phyloP scores from a whole-genome alignment of 441 rosid species.

The Capsella rubella region DNA sequence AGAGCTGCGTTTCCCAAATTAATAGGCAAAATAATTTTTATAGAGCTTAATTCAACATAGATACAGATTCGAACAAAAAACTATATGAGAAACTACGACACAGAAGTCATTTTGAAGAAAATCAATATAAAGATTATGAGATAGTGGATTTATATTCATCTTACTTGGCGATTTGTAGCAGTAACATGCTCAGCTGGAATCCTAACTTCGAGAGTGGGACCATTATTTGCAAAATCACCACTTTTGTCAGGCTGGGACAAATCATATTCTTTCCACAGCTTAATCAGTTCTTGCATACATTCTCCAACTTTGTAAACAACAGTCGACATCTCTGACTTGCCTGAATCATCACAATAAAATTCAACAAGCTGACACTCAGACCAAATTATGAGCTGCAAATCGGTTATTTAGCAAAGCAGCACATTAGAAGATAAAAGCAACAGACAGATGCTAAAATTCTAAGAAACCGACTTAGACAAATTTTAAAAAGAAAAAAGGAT shows the following conservation, averaged over 20 bases:
- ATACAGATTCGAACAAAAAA: slow-evolving; percentile 14
- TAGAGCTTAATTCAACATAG: slow-evolving; percentile 1
- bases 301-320: slow-evolving; percentile 97
- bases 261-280: slow-evolving; percentile 91
- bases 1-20: slow-evolving; percentile 21
- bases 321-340: slow-evolving; percentile 81
- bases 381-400: slow-evolving; percentile 28
- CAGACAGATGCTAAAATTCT: slow-evolving; percentile 14
- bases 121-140: slow-evolving; percentile 4
- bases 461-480: slow-evolving; percentile 6
- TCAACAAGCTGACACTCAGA: slow-evolving; percentile 20
- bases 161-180: slow-evolving; percentile 99
- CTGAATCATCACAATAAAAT: slow-evolving; percentile 56
- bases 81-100: slow-evolving; percentile 22
- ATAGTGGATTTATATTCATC: slow-evolving; percentile 35
- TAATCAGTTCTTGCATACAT: slow-evolving; percentile 98
- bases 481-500: slow-evolving; percentile 4
- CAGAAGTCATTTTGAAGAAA: slow-evolving; percentile 14
- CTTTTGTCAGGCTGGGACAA: slow-evolving; percentile 73
- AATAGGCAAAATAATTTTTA: background rate
- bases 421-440: slow-evolving; percentile 31
- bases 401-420: background rate
- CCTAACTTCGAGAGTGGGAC: slow-evolving; percentile 94
- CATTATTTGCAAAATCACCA: slow-evolving; percentile 66
- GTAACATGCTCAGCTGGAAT: slow-evolving; percentile 98